These are phyloP conservation scores for Protea cynaroides DNA, from an alignment of 164 flowering plant species.

Conservation along the genomic window DNA sequence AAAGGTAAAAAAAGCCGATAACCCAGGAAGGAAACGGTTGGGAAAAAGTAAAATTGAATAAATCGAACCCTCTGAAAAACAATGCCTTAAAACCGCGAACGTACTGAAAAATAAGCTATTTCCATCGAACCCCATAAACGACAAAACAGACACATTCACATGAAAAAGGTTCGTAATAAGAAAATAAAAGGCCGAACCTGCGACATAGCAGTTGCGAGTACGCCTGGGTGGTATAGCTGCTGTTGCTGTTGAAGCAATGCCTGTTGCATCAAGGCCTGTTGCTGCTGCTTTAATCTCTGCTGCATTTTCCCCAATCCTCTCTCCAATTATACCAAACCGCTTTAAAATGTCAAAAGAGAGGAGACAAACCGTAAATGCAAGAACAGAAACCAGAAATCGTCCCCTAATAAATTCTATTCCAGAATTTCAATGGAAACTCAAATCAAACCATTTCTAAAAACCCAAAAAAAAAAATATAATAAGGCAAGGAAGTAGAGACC, in stretches of 20 bases:
- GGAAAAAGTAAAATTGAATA: too few species aligned
- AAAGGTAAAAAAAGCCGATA: too few species aligned
- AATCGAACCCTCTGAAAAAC: too few species aligned
- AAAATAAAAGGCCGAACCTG: slow-evolving; percentile 22
- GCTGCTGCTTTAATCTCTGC: slow-evolving; percentile 76
- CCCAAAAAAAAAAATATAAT: neutral
- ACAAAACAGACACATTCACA: neutral
- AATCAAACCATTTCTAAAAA: too few species aligned
- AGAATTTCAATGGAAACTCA: too few species aligned
- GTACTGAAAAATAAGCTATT: too few species aligned
- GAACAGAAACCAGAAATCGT: neutral
- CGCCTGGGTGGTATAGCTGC: slow-evolving; percentile 35
- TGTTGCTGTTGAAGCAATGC: slow-evolving; percentile 58
- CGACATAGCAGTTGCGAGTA: slow-evolving; percentile 31
- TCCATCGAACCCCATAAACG: too few species aligned
- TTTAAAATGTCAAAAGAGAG: neutral
- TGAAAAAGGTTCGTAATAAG: too few species aligned
- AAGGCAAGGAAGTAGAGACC: neutral
- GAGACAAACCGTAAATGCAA: too few species aligned
- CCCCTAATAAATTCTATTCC: too few species aligned
- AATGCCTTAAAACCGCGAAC: too few species aligned
- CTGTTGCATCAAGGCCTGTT: slow-evolving; percentile 68
- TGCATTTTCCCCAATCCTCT: slow-evolving; percentile 32
- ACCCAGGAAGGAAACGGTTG: too few species aligned
- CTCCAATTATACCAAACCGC: neutral